These are phyloP conservation scores for Solanum ahanhuiri DNA, from an alignment of 257 asterid species.

Conservation along the genomic window DNA sequence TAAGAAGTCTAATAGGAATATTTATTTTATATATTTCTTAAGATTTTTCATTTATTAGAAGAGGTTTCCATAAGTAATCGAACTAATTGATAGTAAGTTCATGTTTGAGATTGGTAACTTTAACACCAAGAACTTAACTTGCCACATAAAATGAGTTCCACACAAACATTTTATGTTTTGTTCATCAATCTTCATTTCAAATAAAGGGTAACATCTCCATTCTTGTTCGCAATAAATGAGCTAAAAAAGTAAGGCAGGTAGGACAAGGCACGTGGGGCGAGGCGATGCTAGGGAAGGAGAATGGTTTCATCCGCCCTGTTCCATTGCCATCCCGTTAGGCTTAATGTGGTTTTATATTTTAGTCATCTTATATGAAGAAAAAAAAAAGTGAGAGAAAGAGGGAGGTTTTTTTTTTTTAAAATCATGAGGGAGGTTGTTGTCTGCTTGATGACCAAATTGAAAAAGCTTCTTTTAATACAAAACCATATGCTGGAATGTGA, in stretches of 20 bases:
- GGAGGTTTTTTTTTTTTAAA: no score
- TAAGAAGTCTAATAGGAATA: background rate
- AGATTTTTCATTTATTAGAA: background rate
- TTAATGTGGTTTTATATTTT: no score
- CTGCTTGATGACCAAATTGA: background rate
- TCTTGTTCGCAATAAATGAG: background rate
- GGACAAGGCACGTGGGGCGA: no score
- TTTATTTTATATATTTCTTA: background rate
- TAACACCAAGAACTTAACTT: background rate
- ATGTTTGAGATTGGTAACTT: background rate
- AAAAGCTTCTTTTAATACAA: no score
- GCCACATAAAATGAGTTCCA: background rate
- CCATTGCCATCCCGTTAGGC: background rate
- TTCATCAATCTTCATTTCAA: background rate
- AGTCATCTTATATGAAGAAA: no score
- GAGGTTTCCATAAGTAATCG: background rate
- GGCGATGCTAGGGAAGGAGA: background rate
- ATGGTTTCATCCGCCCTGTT: background rate
- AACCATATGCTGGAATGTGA: no score
- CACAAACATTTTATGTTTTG: background rate
- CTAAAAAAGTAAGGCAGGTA: background rate
- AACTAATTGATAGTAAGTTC: background rate
- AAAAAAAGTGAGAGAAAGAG: background rate
- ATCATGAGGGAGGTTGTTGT: no score
- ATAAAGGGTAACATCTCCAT: background rate